Evolutionary conservation across 2,329 filamentous ascomycete species (phyloP).

Genomic region (Delphinella strobiligena): DNA sequence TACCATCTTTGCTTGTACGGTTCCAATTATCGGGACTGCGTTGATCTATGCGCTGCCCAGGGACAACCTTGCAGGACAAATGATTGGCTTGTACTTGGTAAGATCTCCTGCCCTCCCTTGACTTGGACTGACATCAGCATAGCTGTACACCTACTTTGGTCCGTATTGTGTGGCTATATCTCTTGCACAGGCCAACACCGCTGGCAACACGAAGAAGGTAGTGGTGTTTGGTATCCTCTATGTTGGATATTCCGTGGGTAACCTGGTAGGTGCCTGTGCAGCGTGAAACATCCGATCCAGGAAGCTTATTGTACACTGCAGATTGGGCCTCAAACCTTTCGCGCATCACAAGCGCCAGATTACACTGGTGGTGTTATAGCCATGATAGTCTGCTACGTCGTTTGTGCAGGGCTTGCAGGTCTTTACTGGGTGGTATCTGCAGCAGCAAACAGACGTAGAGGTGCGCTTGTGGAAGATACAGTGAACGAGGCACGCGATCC

Average conservation of each 20-base stretch:
- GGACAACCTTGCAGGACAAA: background rate
- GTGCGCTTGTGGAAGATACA: background rate
- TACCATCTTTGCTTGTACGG: slow-evolving; percentile 35
- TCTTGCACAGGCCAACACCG: slow-evolving; percentile 52
- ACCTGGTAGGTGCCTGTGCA: background rate
- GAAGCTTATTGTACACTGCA: background rate
- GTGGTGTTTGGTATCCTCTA: background rate
- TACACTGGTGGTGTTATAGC: background rate
- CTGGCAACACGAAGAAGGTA: slow-evolving; percentile 53
- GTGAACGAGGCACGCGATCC: background rate
- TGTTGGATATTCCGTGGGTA: background rate
- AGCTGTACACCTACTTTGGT: slow-evolving; percentile 42
- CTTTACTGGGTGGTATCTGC: background rate
- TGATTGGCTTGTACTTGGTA: background rate
- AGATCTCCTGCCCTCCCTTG: slow-evolving; percentile 4
- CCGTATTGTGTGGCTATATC: slow-evolving; percentile 48
- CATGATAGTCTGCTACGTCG: background rate
- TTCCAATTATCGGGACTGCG: slow-evolving; percentile 44
- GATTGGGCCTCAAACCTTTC: background rate
- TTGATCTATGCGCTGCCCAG: slow-evolving; percentile 26
- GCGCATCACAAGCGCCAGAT: background rate
- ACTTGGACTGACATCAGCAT: slow-evolving; percentile 36
- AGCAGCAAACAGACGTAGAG: background rate
- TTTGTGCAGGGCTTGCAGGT: background rate
- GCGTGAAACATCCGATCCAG: background rate